phyloP scores from a whole-genome alignment of 768 basidiomycete species.

The Amanita muscaria region DNA sequence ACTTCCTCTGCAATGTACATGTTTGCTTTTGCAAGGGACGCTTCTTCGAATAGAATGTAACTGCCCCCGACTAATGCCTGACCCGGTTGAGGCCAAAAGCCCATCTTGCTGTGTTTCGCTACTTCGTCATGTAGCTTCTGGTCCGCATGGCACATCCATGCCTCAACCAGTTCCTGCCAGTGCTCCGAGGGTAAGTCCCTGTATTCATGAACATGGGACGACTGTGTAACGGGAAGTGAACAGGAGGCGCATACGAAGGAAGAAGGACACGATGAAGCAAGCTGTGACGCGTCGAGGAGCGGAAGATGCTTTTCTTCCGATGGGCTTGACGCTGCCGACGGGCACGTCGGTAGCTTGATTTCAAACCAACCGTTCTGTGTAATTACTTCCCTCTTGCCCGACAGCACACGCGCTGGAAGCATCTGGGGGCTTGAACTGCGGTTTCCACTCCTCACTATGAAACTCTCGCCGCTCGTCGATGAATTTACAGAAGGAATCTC shows the following conservation, averaged over 20 bases:
- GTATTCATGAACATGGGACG: constrained; percentile 43
- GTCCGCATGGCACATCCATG: constrained; percentile 97
- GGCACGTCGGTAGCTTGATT: constrained; percentile 48
- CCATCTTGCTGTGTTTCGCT: constrained; percentile 43
- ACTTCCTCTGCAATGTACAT: constrained; percentile 33
- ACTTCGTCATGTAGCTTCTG: constrained; percentile 73
- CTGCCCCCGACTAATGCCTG: constrained; percentile 86
- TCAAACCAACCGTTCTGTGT: constrained; percentile 57
- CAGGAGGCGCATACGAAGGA: constrained; percentile 76
- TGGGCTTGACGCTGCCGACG: constrained; percentile 15
- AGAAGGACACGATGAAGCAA: constrained; percentile 44
- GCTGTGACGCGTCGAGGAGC: constrained; percentile 64
- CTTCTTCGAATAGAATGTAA: constrained; percentile 72
- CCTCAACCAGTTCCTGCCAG: constrained; percentile 95
- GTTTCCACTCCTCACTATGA: constrained; percentile 54
- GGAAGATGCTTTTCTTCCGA: constrained; percentile 28
- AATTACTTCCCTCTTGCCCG: constrained; percentile 54
- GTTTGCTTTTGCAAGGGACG: constrained; percentile 44
- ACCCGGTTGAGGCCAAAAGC: constrained; percentile 70
- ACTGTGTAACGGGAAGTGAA: constrained; percentile 63
- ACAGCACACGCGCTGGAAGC: constrained; percentile 45
- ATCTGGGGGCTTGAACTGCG: constrained; percentile 48
- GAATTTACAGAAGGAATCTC: constrained; percentile 39
- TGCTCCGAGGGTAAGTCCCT: constrained; percentile 91
- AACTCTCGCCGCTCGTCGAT: constrained; percentile 38